A percentile compares a stretch with the other conserved stretches of the same genome.
These are phyloP conservation scores for Zygoascus ofunaensis DNA, from an alignment of 805 yeast species.

Conservation along the genomic window DNA sequence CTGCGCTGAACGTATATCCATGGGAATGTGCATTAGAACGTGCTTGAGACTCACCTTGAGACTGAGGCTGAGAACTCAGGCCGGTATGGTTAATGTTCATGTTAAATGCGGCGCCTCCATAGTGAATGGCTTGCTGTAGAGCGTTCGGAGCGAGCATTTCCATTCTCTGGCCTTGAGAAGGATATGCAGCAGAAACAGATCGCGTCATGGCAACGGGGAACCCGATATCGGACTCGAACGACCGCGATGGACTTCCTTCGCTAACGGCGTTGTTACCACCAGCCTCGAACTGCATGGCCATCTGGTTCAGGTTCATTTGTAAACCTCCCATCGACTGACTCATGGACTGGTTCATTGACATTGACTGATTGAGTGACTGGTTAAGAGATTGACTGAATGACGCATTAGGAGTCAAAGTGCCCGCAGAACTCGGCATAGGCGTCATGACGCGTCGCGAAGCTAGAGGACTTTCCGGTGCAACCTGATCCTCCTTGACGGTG, in stretches of 20 bases:
- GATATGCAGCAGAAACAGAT: constrained; percentile 1
- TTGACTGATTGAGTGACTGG: too few species aligned
- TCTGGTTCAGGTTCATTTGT: not conserved
- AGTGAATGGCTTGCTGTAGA: not conserved
- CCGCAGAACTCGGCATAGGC: not conserved
- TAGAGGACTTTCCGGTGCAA: constrained; percentile 1
- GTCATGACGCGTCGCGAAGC: not conserved
- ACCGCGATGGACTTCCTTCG: too few species aligned
- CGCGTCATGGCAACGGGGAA: not conserved
- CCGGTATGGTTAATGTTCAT: not conserved
- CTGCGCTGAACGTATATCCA: not conserved
- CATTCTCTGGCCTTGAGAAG: not conserved
- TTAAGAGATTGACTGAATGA: too few species aligned
- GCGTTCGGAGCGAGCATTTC: not conserved
- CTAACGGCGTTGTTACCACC: too few species aligned
- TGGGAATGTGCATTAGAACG: not conserved
- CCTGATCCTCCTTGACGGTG: not conserved
- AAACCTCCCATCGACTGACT: not conserved
- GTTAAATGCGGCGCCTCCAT: too few species aligned
- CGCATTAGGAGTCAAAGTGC: not conserved
- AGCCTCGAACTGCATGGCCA: not conserved
- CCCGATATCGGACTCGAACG: not conserved
- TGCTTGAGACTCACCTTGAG: not conserved
- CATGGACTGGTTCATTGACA: constrained; percentile 1
- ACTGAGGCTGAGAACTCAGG: not conserved